Percentiles rank a stretch among this genome's conserved stretches.
Conservation (phyloP, 345 rosid genomes). For the Nasturtium officinale region DNA sequence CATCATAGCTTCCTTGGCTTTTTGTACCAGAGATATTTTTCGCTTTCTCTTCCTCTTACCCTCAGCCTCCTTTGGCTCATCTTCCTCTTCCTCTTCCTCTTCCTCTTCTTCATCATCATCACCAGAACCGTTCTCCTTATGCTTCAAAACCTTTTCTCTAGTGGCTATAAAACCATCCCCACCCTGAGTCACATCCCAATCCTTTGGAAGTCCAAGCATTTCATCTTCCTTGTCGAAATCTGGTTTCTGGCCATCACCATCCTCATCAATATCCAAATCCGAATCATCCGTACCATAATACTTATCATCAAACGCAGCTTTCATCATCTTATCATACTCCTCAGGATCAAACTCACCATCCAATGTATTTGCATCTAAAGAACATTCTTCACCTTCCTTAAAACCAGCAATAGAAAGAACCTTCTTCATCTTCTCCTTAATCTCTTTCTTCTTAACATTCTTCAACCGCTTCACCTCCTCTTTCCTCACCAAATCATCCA, state of each 20-base stretch:
- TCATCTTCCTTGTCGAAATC: constrained; percentile 89
- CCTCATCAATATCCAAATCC: constrained; percentile 52
- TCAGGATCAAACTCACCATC: constrained; percentile 83
- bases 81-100: constrained; percentile 27
- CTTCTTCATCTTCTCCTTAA: constrained; percentile 70
- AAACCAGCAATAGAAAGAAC: constrained; percentile 74
- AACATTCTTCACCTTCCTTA: constrained; percentile 51
- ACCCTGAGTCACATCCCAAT: constrained; percentile 59
- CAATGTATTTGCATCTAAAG: constrained; percentile 46
- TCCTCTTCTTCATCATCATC: constrained; percentile 34
- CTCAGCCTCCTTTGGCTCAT: constrained; percentile 45
- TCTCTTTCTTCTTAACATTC: constrained; percentile 89
- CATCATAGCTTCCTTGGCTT: constrained; percentile 73
- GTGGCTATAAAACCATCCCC: constrained; percentile 66
- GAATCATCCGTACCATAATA: constrained; percentile 70
- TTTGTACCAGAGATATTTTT: constrained; percentile 63
- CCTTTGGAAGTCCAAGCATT: constrained; percentile 74
- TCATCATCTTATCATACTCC: constrained; percentile 83
- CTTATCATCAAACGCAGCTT: constrained; percentile 57
- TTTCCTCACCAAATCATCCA: constrained; percentile 67
- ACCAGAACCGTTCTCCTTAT: constrained; percentile 38
- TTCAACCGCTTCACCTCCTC: constrained; percentile 87
- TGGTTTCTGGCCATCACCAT: constrained; percentile 61
- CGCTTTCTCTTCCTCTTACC: constrained; percentile 70
- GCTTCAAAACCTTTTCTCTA: constrained; percentile 59